Evolutionary conservation across 495 filamentous ascomycete genomes (phyloP).

Genomic region (Neurospora sublineolata): DNA sequence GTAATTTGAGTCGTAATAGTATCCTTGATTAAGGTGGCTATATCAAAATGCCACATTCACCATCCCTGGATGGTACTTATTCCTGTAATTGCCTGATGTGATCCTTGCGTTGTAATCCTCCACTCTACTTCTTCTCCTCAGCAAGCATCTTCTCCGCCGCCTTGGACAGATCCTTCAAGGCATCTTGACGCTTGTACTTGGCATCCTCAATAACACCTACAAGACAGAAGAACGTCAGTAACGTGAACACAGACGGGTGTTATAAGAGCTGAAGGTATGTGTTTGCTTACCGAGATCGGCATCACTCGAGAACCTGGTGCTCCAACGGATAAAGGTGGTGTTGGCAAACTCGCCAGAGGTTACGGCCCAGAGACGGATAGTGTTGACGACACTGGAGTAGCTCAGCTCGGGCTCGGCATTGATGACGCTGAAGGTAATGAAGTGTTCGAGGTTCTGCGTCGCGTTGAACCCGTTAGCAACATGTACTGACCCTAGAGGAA

Average conservation of each 20-base stretch:
- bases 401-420: constrained; percentile 43
- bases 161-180: constrained; percentile 50
- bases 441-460: constrained; percentile 53
- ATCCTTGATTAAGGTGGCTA: background rate
- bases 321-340: constrained; percentile 52
- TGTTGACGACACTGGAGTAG: constrained; percentile 52
- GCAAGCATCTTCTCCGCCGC: constrained; percentile 36
- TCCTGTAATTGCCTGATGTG: background rate
- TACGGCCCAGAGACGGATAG: constrained; percentile 47
- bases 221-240: constrained; percentile 7
- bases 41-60: background rate
- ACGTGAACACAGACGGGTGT: background rate
- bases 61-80: background rate
- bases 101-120: background rate
- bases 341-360: constrained; percentile 49
- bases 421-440: constrained; percentile 59
- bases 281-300: constrained; percentile 49
- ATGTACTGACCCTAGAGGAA: too few species aligned
- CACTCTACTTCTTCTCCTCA: constrained; percentile 3
- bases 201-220: constrained; percentile 58
- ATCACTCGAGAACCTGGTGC: constrained; percentile 53
- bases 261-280: background rate
- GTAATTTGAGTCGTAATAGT: background rate
- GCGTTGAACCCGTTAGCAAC: background rate
- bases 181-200: constrained; percentile 61